Base-by-base conservation (phyloP, 768 basidiomycete genomes). In the Scleroderma citrinum region DNA sequence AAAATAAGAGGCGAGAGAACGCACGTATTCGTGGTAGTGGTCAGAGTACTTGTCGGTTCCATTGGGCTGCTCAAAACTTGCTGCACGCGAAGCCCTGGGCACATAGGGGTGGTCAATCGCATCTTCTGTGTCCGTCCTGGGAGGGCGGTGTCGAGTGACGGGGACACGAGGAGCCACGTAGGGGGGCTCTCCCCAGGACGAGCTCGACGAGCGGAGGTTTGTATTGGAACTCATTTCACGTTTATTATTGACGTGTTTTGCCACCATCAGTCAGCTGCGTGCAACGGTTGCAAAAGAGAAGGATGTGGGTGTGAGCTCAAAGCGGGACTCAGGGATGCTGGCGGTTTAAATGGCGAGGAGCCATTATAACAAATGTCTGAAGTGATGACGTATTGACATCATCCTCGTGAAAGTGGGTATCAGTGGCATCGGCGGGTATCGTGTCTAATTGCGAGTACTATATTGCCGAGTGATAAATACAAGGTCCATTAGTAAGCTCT, bases 31-130 rank as follows among this genome's bases (percentile, higher is more conserved):
- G 5, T 49, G 19, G 20, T 60, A 61, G 35, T 48, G 56, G 48
- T 49, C 31, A 2, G 60, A 44, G 19, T 64, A 59, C 20, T 41
- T 35, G 39, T 10, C 26, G 5, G 54, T 65, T n/a, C 64, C 64
- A 0, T 59, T 35, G 13, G 62, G 62, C 0, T 51, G 34, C 35
- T 65, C 63, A 8, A 46, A 29, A 24, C 62, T 64, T 1, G 65
- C 60, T 6, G 64, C 64, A 31, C 56, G 21, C 5, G 62, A 56
- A 4, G 64, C 65, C n/a, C 64, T 58, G 26, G 62, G 38, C 10
- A 65, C 55, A 44, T 65, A 67, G 0, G 64, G 65, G 1, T 56
- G 60, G 13, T 60, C 58, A 34, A 65, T 51, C n/a, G 40, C 5
- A 42, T 23, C 53, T 48, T 67, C 65, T 2, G 64, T 65, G 34